A percentile compares a stretch with the other conserved stretches of the same genome.
These are phyloP conservation scores for Pseudogymnoascus sp. DNA, from an alignment of 2,329 filamentous ascomycete species.

Conservation along the genomic window DNA sequence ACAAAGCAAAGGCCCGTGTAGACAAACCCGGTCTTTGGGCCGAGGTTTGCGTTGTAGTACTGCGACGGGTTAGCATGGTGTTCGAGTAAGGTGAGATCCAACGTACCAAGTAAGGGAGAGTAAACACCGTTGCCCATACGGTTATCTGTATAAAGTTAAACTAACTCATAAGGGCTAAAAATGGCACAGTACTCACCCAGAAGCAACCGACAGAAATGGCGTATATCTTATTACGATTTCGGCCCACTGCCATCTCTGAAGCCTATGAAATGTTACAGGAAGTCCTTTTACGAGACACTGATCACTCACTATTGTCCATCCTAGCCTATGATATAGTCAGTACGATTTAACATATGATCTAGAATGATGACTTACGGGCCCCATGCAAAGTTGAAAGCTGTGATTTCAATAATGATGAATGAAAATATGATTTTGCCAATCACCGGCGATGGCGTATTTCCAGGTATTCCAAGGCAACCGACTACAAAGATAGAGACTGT, in stretches of 20 bases:
- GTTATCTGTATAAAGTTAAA: conserved; percentile 21
- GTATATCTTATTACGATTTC: conserved; percentile 42
- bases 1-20: conserved; percentile 31
- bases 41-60: conserved; percentile 33
- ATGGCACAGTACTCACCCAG: conserved; percentile 23
- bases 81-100: background rate
- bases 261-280: conserved; percentile 18
- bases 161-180: background rate
- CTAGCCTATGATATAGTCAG: background rate
- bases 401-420: conserved; percentile 37
- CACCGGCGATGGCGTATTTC: conserved; percentile 18
- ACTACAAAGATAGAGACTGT: conserved; percentile 35
- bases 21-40: conserved; percentile 34
- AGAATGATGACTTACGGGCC: conserved; percentile 37
- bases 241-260: conserved; percentile 41
- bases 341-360: background rate
- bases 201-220: conserved; percentile 37
- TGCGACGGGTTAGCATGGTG: background rate
- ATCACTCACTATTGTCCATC: background rate
- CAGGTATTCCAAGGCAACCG: conserved; percentile 34
- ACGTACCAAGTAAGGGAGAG: conserved; percentile 30
- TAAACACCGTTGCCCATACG: conserved; percentile 36
- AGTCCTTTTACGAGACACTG: background rate
- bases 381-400: conserved; percentile 39
- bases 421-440: conserved; percentile 31